Conservation (phyloP, 495 filamentous ascomycete genomes). For the Neurospora sp. region DNA sequence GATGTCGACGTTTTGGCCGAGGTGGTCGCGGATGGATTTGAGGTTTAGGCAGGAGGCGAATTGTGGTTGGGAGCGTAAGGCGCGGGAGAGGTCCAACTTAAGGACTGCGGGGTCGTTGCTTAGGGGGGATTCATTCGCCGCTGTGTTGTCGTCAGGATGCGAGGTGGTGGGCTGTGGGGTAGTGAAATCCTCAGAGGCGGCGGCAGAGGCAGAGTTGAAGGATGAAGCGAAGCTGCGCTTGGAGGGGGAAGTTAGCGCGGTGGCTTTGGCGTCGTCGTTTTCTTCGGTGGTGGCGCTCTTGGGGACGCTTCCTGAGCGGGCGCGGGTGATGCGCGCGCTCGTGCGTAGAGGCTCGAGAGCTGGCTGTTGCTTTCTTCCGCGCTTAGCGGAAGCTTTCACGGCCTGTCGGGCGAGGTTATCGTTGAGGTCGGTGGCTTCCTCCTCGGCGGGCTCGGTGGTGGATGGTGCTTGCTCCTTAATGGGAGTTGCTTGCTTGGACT, state of each 20-base stretch:
- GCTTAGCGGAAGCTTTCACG: conserved; percentile 13
- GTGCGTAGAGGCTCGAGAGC: conserved; percentile 15
- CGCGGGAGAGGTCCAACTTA: conserved; percentile 16
- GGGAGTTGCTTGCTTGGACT: neutral
- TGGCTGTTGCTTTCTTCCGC: conserved; percentile 8
- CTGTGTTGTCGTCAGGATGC: neutral
- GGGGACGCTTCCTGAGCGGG: conserved; percentile 17
- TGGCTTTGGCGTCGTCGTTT: conserved; percentile 8
- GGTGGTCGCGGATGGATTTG: conserved; percentile 48
- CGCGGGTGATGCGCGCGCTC: conserved; percentile 13
- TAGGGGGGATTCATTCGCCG: neutral
- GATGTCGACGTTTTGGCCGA: conserved; percentile 46
- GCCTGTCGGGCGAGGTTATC: conserved; percentile 26
- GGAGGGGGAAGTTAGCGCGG: conserved; percentile 7
- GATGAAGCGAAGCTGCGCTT: conserved; percentile 12
- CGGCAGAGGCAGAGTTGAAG: conserved; percentile 2
- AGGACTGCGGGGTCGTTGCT: neutral
- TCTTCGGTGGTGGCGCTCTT: conserved; percentile 10
- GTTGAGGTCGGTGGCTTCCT: conserved; percentile 21
- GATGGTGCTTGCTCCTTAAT: neutral
- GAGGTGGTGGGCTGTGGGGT: neutral
- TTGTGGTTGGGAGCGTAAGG: conserved; percentile 50
- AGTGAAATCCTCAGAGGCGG: neutral
- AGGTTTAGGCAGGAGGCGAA: conserved; percentile 60
- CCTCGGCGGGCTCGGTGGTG: conserved; percentile 2